phyloP scores from a whole-genome alignment of 2,329 filamentous ascomycete genomes.

The Exophiala viscosa region DNA sequence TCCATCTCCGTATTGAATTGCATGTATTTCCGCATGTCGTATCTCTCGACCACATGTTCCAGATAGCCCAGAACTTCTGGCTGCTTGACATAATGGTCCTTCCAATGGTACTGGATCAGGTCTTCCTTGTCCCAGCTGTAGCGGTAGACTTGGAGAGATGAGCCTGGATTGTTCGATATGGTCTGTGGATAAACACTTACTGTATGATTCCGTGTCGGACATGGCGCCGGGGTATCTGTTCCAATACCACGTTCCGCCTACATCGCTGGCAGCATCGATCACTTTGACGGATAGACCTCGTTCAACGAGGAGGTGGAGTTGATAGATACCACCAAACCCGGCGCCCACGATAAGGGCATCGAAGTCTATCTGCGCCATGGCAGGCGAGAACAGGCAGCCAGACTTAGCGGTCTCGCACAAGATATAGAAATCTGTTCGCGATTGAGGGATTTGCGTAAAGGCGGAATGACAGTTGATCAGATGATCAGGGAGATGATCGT shows the following conservation, averaged over 20 bases:
- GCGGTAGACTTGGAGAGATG: background rate
- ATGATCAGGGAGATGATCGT: too few relatives aligned
- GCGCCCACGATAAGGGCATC: too few relatives aligned
- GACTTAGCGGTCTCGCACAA: too few relatives aligned
- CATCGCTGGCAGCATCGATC: conserved; percentile 50
- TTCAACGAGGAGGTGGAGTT: conserved; percentile 39
- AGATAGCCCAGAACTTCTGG: conserved; percentile 47
- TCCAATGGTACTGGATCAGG: conserved; percentile 19
- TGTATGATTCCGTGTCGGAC: too few relatives aligned
- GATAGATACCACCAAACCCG: too few relatives aligned
- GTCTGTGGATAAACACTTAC: too few relatives aligned
- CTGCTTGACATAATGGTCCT: conserved; percentile 22
- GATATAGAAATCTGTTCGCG: too few relatives aligned
- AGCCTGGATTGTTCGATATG: too few relatives aligned
- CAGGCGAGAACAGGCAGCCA: too few relatives aligned
- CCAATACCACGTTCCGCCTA: conserved; percentile 39
- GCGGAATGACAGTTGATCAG: too few relatives aligned
- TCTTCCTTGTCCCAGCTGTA: conserved; percentile 15
- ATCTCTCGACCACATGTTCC: conserved; percentile 43
- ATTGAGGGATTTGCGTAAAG: too few relatives aligned
- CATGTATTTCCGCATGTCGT: conserved; percentile 44
- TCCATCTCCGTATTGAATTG: conserved; percentile 43
- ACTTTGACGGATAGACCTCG: conserved; percentile 47
- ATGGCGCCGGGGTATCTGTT: conserved; percentile 12
- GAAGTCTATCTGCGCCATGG: too few relatives aligned